Percentiles rank a stretch among this genome's conserved stretches.
Conservation (phyloP, 345 rosid genomes). For the Arabidopsis suecica region DNA sequence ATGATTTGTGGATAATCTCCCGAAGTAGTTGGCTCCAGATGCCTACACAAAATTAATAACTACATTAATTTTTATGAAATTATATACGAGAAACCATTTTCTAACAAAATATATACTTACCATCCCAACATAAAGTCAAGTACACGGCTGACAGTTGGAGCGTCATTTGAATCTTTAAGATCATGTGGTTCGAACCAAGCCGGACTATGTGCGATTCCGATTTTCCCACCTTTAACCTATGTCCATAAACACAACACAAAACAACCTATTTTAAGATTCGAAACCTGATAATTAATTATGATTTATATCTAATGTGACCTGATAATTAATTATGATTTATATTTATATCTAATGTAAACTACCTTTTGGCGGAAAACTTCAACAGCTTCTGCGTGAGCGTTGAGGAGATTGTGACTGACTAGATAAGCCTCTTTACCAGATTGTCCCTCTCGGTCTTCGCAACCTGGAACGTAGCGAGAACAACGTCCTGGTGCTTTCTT, state of each 20-base stretch:
- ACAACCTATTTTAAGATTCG: neutral
- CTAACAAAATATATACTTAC: neutral
- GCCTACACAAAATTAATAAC: conserved; percentile 32
- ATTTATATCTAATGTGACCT: neutral
- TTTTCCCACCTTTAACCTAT: conserved; percentile 16
- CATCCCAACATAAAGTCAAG: conserved; percentile 40
- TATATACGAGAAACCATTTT: neutral
- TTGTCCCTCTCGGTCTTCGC: conserved; percentile 13
- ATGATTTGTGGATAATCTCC: conserved; percentile 52
- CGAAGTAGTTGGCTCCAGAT: conserved; percentile 39
- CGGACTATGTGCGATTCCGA: conserved; percentile 35
- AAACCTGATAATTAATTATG: no score
- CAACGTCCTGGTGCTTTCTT: conserved; percentile 49
- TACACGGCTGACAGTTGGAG: neutral
- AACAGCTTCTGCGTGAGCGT: conserved; percentile 41
- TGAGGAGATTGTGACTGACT: conserved; percentile 35
- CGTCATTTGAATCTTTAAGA: neutral
- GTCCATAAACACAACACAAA: neutral
- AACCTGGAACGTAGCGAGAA: conserved; percentile 13
- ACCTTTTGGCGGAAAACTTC: conserved; percentile 21
- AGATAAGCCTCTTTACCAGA: conserved; percentile 42
- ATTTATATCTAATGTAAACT: no score
- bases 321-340: no score
- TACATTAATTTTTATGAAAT: neutral
- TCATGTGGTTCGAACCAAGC: conserved; percentile 41